Conservation (phyloP, 2,329 filamentous ascomycete genomes). For the Sporothrix mexicana region DNA sequence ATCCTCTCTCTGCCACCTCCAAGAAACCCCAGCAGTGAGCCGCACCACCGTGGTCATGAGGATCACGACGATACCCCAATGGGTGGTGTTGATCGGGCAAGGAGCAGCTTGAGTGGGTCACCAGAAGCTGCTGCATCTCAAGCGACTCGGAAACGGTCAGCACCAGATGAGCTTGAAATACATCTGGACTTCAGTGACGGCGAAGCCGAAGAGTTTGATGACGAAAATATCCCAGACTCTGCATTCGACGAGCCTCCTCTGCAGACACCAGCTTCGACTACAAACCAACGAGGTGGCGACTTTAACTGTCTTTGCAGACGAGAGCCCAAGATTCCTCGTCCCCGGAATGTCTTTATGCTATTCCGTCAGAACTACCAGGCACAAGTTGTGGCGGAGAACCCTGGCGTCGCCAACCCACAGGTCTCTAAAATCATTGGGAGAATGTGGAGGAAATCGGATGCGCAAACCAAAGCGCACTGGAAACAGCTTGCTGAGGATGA, state of each 20-base stretch:
- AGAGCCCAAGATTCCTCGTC: background rate
- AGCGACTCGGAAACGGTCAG: background rate
- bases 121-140: background rate
- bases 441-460: constrained; percentile 81
- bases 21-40: background rate
- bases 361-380: constrained; percentile 94
- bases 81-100: background rate
- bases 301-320: background rate
- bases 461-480: constrained; percentile 82
- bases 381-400: constrained; percentile 78
- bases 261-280: background rate
- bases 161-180: background rate
- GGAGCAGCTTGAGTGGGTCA: background rate
- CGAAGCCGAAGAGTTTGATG: background rate
- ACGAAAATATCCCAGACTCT: background rate
- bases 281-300: background rate
- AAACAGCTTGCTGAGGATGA: constrained; percentile 90
- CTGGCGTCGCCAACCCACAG: constrained; percentile 91
- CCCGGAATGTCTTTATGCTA: constrained; percentile 77
- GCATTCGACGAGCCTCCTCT: background rate
- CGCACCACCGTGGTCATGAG: background rate
- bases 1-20: background rate
- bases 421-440: constrained; percentile 97
- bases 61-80: background rate
- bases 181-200: background rate